phyloP scores from a whole-genome alignment of 805 yeast genomes.

The Debaryomyces castellii region DNA sequence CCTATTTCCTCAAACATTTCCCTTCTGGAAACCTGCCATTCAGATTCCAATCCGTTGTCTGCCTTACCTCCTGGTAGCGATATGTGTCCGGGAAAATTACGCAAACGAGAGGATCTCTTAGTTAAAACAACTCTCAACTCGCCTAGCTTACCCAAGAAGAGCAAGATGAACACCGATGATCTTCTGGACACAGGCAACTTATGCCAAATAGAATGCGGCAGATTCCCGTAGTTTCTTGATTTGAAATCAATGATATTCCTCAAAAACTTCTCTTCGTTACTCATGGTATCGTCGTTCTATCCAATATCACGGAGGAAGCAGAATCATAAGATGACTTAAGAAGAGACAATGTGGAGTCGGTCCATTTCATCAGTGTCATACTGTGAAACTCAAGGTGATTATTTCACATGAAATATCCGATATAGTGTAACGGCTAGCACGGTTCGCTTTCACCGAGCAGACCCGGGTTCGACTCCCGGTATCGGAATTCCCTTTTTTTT shows the following conservation, averaged over 20 bases:
- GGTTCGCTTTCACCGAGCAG: slow-evolving; percentile 55
- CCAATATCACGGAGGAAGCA: too few species aligned
- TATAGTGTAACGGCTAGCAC: slow-evolving; percentile 55
- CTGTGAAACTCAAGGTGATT: too few species aligned
- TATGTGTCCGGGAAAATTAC: slow-evolving; percentile 83
- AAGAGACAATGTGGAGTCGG: too few species aligned
- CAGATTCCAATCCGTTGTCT: slow-evolving; percentile 62
- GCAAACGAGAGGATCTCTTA: slow-evolving; percentile 65
- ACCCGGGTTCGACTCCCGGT: slow-evolving; percentile 87
- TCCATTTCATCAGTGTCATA: too few species aligned
- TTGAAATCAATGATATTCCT: slow-evolving; percentile 31
- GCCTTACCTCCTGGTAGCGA: slow-evolving; percentile 95
- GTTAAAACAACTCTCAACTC: slow-evolving; percentile 80
- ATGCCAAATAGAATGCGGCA: slow-evolving; percentile 54
- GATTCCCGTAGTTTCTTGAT: slow-evolving; percentile 32
- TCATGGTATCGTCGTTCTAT: not conserved
- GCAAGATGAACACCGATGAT: slow-evolving; percentile 74
- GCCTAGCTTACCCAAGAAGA: slow-evolving; percentile 70
- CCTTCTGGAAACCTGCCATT: slow-evolving; percentile 73
- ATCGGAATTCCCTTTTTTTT: slow-evolving; percentile 49
- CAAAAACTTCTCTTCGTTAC: slow-evolving; percentile 18
- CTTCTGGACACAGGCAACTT: slow-evolving; percentile 64
- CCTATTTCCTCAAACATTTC: slow-evolving; percentile 92
- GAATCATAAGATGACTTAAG: not conserved
- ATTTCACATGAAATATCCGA: too few species aligned